Conservation (phyloP, 345 rosid genomes). For the Arabidopsis thaliana region DNA sequence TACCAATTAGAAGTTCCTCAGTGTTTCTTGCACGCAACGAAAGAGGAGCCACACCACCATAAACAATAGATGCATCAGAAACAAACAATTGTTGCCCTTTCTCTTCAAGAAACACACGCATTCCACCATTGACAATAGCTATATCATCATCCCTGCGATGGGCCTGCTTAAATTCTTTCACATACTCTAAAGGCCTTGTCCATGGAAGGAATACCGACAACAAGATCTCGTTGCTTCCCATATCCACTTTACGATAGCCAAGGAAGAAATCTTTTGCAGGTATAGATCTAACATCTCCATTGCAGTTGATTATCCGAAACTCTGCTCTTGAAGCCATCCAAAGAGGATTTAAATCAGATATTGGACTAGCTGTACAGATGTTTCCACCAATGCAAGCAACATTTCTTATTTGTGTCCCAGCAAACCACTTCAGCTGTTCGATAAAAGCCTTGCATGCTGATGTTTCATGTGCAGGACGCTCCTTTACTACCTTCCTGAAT, state of each 20-base stretch:
- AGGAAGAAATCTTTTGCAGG: slow-evolving; percentile 79
- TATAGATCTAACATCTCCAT: slow-evolving; percentile 60
- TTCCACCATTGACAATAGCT: slow-evolving; percentile 95
- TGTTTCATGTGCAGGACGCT: slow-evolving; percentile 67
- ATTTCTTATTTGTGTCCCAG: slow-evolving; percentile 90
- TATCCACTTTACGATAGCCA: slow-evolving; percentile 87
- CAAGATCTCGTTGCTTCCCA: slow-evolving; percentile 66
- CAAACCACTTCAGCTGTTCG: slow-evolving; percentile 96
- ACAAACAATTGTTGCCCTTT: slow-evolving; percentile 56
- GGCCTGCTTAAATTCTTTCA: slow-evolving; percentile 96
- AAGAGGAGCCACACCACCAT: slow-evolving; percentile 92
- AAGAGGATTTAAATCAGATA: slow-evolving; percentile 96
- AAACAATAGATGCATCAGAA: slow-evolving; percentile 71
- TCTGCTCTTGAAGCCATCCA: slow-evolving; percentile 95
- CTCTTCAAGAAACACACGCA: slow-evolving; percentile 77
- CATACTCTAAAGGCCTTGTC: slow-evolving; percentile 82
- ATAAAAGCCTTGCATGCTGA: slow-evolving; percentile 81
- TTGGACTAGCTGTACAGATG: slow-evolving; percentile 95
- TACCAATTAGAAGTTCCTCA: slow-evolving; percentile 66
- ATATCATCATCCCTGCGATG: slow-evolving; percentile 97
- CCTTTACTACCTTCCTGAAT: slow-evolving; percentile 59
- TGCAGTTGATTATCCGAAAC: slow-evolving; percentile 62
- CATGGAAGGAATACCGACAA: slow-evolving; percentile 87
- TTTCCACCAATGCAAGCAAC: slow-evolving; percentile 96
- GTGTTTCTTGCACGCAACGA: slow-evolving; percentile 66